Base-by-base conservation (phyloP, 2,329 filamentous ascomycete species). In the Cadophora gregata region DNA sequence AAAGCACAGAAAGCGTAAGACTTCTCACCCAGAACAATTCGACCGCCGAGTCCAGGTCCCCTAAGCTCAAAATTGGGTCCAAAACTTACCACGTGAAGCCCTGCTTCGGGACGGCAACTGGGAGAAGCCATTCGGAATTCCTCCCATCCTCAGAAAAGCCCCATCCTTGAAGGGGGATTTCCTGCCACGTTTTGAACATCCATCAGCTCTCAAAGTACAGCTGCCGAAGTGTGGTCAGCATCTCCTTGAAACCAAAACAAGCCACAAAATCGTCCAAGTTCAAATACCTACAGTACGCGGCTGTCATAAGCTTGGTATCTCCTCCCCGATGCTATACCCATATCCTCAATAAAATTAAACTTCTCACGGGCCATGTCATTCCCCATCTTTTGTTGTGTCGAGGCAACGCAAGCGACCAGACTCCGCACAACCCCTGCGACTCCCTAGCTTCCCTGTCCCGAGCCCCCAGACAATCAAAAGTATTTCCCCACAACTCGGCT, bases 291-390 rank as follows among this genome's bases (percentile, higher is more conserved):
- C n/a, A n/a, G n/a, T n/a, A 21, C 31, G 25, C 45, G 24, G 33
- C 21, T 45, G 24, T 9, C n/a, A 14, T 19, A 25, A 36, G 19
- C 42, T 47, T 47, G n/a, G 42, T 16, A 25, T 24, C 12, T 53
- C 47, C 60, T 62, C 60, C 60, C 60, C 60, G 47, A 62, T 29
- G 5, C 10, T 21, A 21, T 10, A 47, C 10, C n/a, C 42, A 47
- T 7, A 5, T 8, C 42, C n/a, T 4, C 10, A 12, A n/a, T 47
- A 47, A 47, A 21, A 38, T 8, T 58, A 36, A 38, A 25, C 27
- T 58, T 58, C 31, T 58, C 36, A 38, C 14, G 19, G 24, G 36
- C 53, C 24, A 38, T 36, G 19, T 12, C 47, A 36, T 1, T 25
- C 19, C 53, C 29, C 2, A 21, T 29, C 47, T 10, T 47, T 47